Evolutionary conservation across 306 rosid species (phyloP).

Genomic region (Potentilla sterilis): DNA sequence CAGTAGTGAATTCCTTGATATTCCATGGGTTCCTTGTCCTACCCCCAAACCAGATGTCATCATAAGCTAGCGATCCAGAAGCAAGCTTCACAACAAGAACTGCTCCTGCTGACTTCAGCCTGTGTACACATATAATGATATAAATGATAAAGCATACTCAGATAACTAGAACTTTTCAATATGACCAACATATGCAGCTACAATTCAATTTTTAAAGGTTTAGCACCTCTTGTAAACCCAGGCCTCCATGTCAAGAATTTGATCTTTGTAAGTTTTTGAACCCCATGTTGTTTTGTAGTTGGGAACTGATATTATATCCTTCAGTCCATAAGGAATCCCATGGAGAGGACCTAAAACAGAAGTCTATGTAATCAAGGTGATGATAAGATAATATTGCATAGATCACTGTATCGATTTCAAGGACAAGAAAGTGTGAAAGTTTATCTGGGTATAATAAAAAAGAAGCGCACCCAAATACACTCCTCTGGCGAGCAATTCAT

Average conservation of each 20-base stretch:
- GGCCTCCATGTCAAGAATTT: slow-evolving; percentile 62
- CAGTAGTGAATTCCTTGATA: slow-evolving; percentile 65
- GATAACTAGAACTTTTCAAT: slow-evolving; percentile 19
- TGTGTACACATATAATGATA: slow-evolving; percentile 10
- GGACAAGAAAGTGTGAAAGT: background rate
- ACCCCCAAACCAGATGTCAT: slow-evolving; percentile 87
- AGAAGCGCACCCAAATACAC: slow-evolving; percentile 54
- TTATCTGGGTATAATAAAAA: background rate
- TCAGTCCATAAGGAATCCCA: slow-evolving; percentile 84
- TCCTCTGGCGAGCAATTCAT: slow-evolving; percentile 57
- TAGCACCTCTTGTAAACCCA: slow-evolving; percentile 70
- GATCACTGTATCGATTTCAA: background rate
- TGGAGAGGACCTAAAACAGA: slow-evolving; percentile 63
- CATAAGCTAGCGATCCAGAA: slow-evolving; percentile 73
- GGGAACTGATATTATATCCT: slow-evolving; percentile 82
- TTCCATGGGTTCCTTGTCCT: slow-evolving; percentile 85
- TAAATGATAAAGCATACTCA: background rate
- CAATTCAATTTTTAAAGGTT: background rate
- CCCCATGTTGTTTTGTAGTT: slow-evolving; percentile 76
- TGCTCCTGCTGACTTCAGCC: slow-evolving; percentile 62
- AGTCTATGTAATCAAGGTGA: background rate
- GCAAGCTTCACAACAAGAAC: slow-evolving; percentile 87
- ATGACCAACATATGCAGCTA: background rate
- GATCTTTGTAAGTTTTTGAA: slow-evolving; percentile 62
- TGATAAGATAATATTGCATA: background rate